Conservation (phyloP, 768 basidiomycete species). For the Macrocybe gigantea region DNA sequence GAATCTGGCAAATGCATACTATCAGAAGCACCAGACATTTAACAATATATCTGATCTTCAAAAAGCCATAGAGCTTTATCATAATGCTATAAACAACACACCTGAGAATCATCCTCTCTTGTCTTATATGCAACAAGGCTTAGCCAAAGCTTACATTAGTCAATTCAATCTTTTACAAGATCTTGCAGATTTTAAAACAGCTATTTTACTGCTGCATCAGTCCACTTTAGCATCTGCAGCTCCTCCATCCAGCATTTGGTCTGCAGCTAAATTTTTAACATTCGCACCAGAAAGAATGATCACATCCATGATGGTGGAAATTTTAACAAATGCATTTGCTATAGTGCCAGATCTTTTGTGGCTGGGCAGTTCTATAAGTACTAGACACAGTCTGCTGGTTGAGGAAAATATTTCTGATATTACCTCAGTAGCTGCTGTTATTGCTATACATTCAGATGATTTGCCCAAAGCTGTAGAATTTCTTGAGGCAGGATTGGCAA, state of each 20-base stretch:
- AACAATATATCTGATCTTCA: conserved; percentile 2
- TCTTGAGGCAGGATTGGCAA: conserved; percentile 8
- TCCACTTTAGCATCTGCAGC: too few species aligned
- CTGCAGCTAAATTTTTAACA: conserved; percentile 2
- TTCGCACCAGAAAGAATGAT: neutral
- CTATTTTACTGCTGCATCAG: too few species aligned
- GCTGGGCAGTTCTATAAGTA: conserved; percentile 4
- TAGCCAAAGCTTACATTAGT: too few species aligned
- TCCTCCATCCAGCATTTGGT: neutral
- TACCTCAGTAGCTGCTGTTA: conserved; percentile 3
- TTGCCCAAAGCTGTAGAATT: conserved; percentile 8
- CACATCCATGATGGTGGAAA: conserved; percentile 1
- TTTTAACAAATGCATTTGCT: conserved; percentile 2
- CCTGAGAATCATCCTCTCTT: neutral
- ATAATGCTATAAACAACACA: neutral
- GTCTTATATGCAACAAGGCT: too few species aligned
- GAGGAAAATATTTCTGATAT: conserved; percentile 1
- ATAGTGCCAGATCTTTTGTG: conserved; percentile 4
- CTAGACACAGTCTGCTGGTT: conserved; percentile 2
- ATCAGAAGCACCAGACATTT: neutral
- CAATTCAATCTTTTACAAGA: too few species aligned
- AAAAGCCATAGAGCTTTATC: neutral
- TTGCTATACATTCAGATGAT: conserved; percentile 4
- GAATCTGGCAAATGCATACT: neutral
- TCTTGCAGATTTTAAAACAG: too few species aligned